Conservation (phyloP, 169 alveolate genomes). For the Sarcocystis neurona region DNA sequence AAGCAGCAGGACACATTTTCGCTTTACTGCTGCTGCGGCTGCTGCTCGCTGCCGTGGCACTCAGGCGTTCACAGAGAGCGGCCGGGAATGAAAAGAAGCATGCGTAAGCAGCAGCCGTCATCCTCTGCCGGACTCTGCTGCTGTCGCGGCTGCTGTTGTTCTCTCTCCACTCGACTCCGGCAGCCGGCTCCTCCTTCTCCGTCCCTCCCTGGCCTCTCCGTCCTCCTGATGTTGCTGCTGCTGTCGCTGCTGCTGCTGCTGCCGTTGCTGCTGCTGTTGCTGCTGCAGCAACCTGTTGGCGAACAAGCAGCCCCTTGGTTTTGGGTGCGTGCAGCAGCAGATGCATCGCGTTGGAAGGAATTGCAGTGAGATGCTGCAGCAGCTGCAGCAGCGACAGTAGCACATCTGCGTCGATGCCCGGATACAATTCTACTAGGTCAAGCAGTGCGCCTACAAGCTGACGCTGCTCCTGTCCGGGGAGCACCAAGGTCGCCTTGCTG, state of each 20-base stretch:
- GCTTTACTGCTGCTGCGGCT: background rate
- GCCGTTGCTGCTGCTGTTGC: conserved; percentile 6
- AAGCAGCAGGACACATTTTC: no score
- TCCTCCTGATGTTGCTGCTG: background rate
- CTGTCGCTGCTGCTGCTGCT: conserved; percentile 41
- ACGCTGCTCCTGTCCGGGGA: conserved; percentile 45
- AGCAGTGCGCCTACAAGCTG: conserved; percentile 41
- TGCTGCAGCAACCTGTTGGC: background rate
- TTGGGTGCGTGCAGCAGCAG: conserved; percentile 53
- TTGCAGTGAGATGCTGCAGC: conserved; percentile 53
- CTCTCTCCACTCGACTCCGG: background rate
- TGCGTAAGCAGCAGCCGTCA: no score
- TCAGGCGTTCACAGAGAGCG: no score
- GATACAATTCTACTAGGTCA: conserved; percentile 33
- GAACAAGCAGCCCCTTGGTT: conserved; percentile 9
- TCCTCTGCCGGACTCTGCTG: background rate
- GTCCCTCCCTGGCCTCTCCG: background rate
- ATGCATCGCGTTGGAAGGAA: conserved; percentile 46
- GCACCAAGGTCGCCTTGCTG: background rate
- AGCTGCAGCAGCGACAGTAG: conserved; percentile 49
- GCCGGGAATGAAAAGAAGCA: no score
- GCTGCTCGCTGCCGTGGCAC: no score
- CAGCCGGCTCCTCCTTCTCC: background rate
- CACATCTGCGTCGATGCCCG: conserved; percentile 53
- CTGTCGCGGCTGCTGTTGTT: background rate